Conservation (phyloP, 2,329 filamentous ascomycete genomes). For the Exserohilum turcica region DNA sequence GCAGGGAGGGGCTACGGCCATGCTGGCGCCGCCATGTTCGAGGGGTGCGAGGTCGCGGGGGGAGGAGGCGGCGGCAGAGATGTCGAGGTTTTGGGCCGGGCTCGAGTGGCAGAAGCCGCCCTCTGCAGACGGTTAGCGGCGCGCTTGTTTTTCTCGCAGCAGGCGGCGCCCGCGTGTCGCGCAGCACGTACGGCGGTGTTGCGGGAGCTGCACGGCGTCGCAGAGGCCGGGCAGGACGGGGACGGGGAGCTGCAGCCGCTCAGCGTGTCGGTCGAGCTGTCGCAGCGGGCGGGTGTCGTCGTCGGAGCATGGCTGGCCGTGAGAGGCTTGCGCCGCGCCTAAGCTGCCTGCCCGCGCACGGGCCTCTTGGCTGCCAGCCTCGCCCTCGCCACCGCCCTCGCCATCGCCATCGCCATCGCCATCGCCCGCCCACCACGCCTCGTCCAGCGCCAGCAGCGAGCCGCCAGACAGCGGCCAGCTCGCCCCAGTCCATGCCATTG, state of each 20-base stretch:
- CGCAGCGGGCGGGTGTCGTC: slow-evolving; percentile 7
- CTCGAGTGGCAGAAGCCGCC: slow-evolving; percentile 7
- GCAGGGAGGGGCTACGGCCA: slow-evolving; percentile 36
- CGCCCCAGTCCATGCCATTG: too few relatives aligned
- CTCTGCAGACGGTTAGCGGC: slow-evolving; percentile 29
- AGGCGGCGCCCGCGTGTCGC: slow-evolving; percentile 7
- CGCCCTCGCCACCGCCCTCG: too few relatives aligned
- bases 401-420: too few relatives aligned
- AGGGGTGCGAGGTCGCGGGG: slow-evolving; percentile 7
- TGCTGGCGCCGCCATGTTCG: slow-evolving; percentile 40
- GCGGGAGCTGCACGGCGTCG: background rate
- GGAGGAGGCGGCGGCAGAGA: background rate
- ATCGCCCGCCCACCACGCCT: background rate
- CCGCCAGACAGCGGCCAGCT: too few relatives aligned
- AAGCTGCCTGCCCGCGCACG: slow-evolving; percentile 11
- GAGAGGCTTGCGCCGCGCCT: slow-evolving; percentile 18
- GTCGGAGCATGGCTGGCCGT: slow-evolving; percentile 11
- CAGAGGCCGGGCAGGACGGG: background rate
- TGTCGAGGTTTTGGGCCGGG: slow-evolving; percentile 8
- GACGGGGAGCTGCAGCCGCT: background rate
- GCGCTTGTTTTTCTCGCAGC: slow-evolving; percentile 10
- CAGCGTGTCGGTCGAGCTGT: slow-evolving; percentile 10
- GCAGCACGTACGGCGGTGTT: slow-evolving; percentile 11
- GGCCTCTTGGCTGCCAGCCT: slow-evolving; percentile 6
- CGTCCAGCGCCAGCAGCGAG: too few relatives aligned